These are phyloP conservation scores for Exophiala aquamarina DNA, from an alignment of 2,329 filamentous ascomycete species.

Conservation along the genomic window DNA sequence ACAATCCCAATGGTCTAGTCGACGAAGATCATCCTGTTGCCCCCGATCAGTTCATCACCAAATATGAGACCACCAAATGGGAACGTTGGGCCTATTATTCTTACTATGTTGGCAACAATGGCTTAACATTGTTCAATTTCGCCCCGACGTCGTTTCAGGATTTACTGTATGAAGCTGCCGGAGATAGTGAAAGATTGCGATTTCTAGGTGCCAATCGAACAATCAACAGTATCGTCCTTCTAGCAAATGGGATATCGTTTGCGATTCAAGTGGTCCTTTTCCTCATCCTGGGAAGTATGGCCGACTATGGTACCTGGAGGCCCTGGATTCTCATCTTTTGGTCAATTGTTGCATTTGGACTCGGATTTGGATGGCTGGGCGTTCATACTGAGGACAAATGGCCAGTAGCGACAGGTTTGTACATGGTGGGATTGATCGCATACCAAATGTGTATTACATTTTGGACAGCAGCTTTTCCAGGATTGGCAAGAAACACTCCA, in stretches of 20 bases:
- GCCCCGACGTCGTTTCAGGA: conserved; percentile 66
- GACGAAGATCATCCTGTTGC: conserved; percentile 46
- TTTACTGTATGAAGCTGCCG: conserved; percentile 60
- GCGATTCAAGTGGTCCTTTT: conserved; percentile 61
- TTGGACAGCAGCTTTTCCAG: conserved; percentile 66
- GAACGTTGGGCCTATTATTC: conserved; percentile 61
- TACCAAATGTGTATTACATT: conserved; percentile 69
- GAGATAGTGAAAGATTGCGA: conserved; percentile 50
- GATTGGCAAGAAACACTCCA: conserved; percentile 55
- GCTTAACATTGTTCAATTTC: conserved; percentile 63
- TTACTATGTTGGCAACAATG: conserved; percentile 69
- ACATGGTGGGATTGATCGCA: conserved; percentile 65
- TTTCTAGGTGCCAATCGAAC: conserved; percentile 59
- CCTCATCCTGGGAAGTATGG: conserved; percentile 47
- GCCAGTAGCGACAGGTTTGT: conserved; percentile 60
- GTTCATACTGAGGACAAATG: conserved; percentile 62
- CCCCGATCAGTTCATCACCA: conserved; percentile 56
- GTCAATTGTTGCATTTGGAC: conserved; percentile 60
- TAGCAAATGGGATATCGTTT: conserved; percentile 68
- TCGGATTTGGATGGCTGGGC: conserved; percentile 68
- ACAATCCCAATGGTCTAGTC: conserved; percentile 3
- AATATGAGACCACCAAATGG: conserved; percentile 50
- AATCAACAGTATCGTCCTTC: conserved; percentile 65
- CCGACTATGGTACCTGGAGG: conserved; percentile 65
- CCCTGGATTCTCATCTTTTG: conserved; percentile 63